Base-by-base conservation (phyloP, 2,329 filamentous ascomycete genomes). In the Aspergillus viridinutans region DNA sequence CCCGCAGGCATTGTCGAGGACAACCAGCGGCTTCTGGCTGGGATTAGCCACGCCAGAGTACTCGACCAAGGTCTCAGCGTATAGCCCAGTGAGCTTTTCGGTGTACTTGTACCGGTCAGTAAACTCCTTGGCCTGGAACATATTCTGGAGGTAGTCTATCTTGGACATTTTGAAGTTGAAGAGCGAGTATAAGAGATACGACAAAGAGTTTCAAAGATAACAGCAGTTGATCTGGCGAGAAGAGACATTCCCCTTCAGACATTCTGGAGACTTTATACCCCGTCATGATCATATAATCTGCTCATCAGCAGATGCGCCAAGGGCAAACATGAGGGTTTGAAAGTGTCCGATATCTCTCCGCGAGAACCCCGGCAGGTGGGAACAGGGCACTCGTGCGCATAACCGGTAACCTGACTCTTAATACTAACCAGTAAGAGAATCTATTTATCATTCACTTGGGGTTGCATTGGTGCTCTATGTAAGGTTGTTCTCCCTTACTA, bases 1-100 rank as follows among this genome's bases (percentile, higher is more conserved):
- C 0, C 83, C 83, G 55, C 82, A 85, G 6, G 80, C 82, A 59
- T 78, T 78, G 57, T 85, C 83, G 10, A 85, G 65, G 25, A 85
- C 58, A 7, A 68, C 61, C 2, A 74, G 60, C 14, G 68, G 62
- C 9, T 54, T 52, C 9, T 65, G 58, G 21, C 58, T 57, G 9
- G 60, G 49, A 25, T 63, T 54, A 2, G 63, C 20, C 4, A 76
- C 38, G 12, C 67, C 66, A 45, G 67, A 67, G 32, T 71, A 67
- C 5, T 68, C 57, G 32, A 75, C 54, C 9, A 76, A 65, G 7
- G 55, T 35, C 7, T 62, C 52, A 4, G 66, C 72, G 47, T 69
- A 75, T 14, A 60, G 54, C 0, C 68, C 66, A 0, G 72, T 74
- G 12, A 71, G 48, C 17, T 60, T 60, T 53, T 75, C 73, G 6